Evolutionary conservation across 192 early-diverging fungal genomes (phyloP), one percentile per base, ranked within the genome.

Genomic region (Podila clonocystis): DNA sequence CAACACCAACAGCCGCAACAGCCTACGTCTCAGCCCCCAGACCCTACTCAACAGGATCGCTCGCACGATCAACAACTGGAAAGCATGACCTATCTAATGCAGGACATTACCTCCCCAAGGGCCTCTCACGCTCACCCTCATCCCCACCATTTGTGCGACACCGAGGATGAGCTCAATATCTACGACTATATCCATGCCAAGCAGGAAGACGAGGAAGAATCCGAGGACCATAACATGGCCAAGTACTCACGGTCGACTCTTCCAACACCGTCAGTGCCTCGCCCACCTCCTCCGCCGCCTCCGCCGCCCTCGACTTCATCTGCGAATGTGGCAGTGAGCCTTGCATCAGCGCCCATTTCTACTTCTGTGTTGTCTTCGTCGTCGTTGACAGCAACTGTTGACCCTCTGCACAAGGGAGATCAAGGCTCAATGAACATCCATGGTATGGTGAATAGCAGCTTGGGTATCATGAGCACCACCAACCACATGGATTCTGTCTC

Each of bases 141-240:
- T 33, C 19, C 52, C 24, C 19, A 28, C 9, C 57, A 20, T 22
- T 29, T 50, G 7, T 28, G 49, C 36, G 71, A 74, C 15, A 33
- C 58, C 36, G 77, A 80, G 28, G 77, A 80, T 9, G 77, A 80
- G 41, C 59, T 80, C 48, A 68, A 80, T 57, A 80, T 80, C 48
- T 80, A 72, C 62, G 77, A 80, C 31, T 80, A 73, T 26, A 80
- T 80, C 67, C 67, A 80, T 52, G 70, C 70, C 62, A 80, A 80
- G 50, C 77, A 80, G 36, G 74, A 76, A 30, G 74, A 70, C 33
- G 77, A 80, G 19, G 70, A 64, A 20, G 70, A 79, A 33, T 28
- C 68, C 59, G 68, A 70, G n/a, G 57, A 68, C 41, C 48, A 13
- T 36, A 33, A 17, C 57, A 66, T 29, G 36, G 4, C 69, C 67